Base-by-base conservation (phyloP, 352 stramenopile genomes). In the Phytophthora colocasiae region DNA sequence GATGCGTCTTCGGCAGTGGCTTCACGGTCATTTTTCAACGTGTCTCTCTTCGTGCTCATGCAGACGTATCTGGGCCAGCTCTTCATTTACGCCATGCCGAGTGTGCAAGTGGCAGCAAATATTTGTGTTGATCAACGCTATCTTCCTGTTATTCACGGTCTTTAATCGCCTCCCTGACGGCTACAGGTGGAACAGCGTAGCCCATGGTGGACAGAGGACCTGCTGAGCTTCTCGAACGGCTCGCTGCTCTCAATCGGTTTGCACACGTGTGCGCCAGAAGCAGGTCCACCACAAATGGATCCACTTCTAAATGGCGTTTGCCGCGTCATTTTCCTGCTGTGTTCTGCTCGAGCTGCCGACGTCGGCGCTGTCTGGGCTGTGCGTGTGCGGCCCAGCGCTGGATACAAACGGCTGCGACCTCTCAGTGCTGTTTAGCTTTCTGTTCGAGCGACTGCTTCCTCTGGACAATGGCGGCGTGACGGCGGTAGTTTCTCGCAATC, bases 311-410 rank as follows among this genome's bases (percentile, higher is more conserved):
- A 75, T 72, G 9, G 27, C 19, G 11, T 17, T 22, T 19, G 62
- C 62, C 24, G 63, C 57, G n/a, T 61, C 26, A 38, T 69, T 48
- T 52, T 61, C 44, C 39, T 38, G 24, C 56, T 41, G 43, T 69
- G 1, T 44, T 58, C 53, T 50, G 38, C 34, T 61, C 43, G 11
- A 34, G 32, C 38, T 47, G 39, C 22, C 32, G 39, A 14, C 56
- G 69, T 22, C 47, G 49, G n/a, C 50, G 45, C 6, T 70, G 69
- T 56, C 61, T 66, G 22, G 74, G 80, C 41, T 62, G 61, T 8
- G 62, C 58, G 11, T 70, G 75, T 26, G 73, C 31, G 19, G 78
- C 63, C 77, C 79, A 88, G 3, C 69, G 53, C 36, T 84, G 79
- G 40, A 88, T 88, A 5, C 63, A 71, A 26, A 68, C 57, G 12